Conservation (phyloP, 2,329 filamentous ascomycete species). For the Passalora sequoiae region DNA sequence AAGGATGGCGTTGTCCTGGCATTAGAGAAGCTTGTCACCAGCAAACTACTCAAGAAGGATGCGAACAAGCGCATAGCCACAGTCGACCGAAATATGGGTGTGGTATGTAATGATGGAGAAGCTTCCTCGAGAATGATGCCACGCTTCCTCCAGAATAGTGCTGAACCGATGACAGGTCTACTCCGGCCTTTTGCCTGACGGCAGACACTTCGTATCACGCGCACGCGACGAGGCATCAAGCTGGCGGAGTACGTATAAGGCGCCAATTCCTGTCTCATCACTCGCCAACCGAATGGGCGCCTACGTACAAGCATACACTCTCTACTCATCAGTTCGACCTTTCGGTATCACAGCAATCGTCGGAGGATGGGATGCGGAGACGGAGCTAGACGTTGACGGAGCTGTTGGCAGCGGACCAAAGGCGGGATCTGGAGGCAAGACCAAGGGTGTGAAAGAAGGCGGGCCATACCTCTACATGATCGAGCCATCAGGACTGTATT, state of each 20-base stretch:
- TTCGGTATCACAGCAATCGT: conserved; percentile 96
- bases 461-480: conserved; percentile 98
- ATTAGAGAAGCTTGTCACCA: conserved; percentile 91
- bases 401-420: conserved; percentile 78
- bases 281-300: conserved; percentile 90
- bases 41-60: conserved; percentile 89
- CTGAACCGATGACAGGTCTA: conserved; percentile 62
- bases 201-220: conserved; percentile 88
- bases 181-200: conserved; percentile 90
- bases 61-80: conserved; percentile 97
- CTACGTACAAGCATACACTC: conserved; percentile 94
- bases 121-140: too few relatives aligned
- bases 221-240: conserved; percentile 87
- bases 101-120: conserved; percentile 55
- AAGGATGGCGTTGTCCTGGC: conserved; percentile 96
- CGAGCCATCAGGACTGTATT: conserved; percentile 93
- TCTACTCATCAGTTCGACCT: conserved; percentile 92
- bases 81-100: conserved; percentile 86
- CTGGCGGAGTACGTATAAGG: conserved; percentile 93
- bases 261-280: conserved; percentile 80
- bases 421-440: conserved; percentile 78
- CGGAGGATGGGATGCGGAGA: conserved; percentile 86
- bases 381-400: conserved; percentile 78
- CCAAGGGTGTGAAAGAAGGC: conserved; percentile 67
- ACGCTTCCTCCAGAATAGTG: neutral